phyloP scores from a whole-genome alignment of 768 basidiomycete species.

The Kwoniella dejecticola region DNA sequence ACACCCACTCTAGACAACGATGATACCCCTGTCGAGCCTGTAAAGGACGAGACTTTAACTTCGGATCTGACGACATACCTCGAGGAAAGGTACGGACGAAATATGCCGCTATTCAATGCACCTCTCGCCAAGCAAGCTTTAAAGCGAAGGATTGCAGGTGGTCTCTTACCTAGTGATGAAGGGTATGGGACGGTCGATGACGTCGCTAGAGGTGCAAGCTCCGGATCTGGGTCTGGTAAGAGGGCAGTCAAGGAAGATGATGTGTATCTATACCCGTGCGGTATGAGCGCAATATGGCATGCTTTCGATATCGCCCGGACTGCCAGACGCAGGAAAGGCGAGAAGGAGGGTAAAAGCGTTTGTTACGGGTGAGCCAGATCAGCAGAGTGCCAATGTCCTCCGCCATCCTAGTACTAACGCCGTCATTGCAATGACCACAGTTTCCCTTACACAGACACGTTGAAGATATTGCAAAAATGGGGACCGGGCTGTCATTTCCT shows the following conservation, averaged over 20 bases:
- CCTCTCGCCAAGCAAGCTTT: conserved; percentile 81
- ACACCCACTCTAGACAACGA: not conserved
- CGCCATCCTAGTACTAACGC: not conserved
- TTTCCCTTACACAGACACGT: conserved; percentile 92
- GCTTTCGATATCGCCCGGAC: conserved; percentile 70
- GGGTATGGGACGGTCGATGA: conserved; percentile 52
- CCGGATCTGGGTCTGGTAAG: conserved; percentile 38
- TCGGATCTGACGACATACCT: conserved; percentile 73
- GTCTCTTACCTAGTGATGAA: conserved; percentile 67
- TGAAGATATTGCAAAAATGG: conserved; percentile 94
- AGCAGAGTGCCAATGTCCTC: not conserved
- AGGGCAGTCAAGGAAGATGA: conserved; percentile 75
- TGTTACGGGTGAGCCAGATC: conserved; percentile 78
- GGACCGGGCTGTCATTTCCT: conserved; percentile 90
- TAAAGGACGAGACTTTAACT: conserved; percentile 61
- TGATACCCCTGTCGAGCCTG: conserved; percentile 32
- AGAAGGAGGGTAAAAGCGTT: conserved; percentile 70
- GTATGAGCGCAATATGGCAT: conserved; percentile 94
- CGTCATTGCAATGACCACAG: conserved; percentile 57
- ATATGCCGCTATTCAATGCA: conserved; percentile 72
- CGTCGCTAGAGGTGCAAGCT: conserved; percentile 44
- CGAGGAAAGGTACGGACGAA: conserved; percentile 93
- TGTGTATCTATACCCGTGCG: conserved; percentile 81
- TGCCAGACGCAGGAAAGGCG: conserved; percentile 58
- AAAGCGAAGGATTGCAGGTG: conserved; percentile 85